Base-by-base conservation (phyloP, 306 rosid genomes). In the Coriaria nepalensis region DNA sequence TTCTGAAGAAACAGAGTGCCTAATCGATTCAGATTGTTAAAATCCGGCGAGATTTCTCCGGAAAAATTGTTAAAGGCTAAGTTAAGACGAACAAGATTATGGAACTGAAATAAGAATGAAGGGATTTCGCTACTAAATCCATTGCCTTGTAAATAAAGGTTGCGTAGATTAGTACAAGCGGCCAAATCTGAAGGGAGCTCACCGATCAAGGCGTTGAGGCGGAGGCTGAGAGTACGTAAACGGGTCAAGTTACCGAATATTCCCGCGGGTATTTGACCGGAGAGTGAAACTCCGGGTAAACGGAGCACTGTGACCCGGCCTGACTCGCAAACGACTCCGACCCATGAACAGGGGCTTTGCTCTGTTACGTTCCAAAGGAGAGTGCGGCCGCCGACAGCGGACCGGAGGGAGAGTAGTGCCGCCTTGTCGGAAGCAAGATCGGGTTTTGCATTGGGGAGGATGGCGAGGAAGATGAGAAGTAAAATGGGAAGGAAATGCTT, bases 121-220 rank as follows among this genome's bases (percentile, higher is more conserved):
- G 79, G 79, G 60, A 73, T 50, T 10, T 49, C 50, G 15, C 79
- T 72, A 35, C 75, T 65, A 55, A 73, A 68, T 2, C 42, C 9
- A 49, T 73, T 73, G 5, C 75, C 76, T 38, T 73, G 79, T 40
- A 73, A 52, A 61, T 73, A 73, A 7, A 73, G 75, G 60, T 73
- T 73, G 29, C 79, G 62, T 5, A 73, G 76, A 46, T 42, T 41
- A 37, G 45, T 50, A 47, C 79, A 73, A 42, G 69, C 40, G 2
- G 66, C 65, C 53, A 73, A 75, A 73, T 73, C 79, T 65, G 79
- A 61, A 0, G 79, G 79, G 37, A 69, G 58, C 34, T 49, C 61
- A 4, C 79, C 79, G 2, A 49, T 56, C 15, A 73, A 49, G 13
- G 79, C 72, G 40, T 73, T 73, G 69, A 73, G 60, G 6, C 79